Percentiles rank a stretch among this genome's conserved stretches.
Evolutionary conservation across 306 rosid genomes (phyloP).

Genomic region (Hippophae tibetana): DNA sequence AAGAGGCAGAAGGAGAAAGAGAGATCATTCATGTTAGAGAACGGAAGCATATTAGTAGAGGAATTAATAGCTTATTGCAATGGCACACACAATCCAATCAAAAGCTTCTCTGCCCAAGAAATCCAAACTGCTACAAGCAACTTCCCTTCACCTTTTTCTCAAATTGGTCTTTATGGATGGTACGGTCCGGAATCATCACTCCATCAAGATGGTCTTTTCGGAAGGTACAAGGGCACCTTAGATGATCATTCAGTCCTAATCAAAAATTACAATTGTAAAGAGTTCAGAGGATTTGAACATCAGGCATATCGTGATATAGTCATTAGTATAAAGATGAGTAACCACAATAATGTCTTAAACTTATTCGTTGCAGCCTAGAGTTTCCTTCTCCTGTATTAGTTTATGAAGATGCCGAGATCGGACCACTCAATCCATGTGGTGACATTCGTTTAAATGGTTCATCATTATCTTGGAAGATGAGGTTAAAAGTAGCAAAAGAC

Average conservation of each 20-base stretch:
- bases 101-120: too few species aligned
- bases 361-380: neutral
- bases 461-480: slow-evolving; percentile 1
- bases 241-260: neutral
- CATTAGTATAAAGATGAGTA: neutral
- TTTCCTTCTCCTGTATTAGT: neutral
- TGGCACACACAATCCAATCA: too few species aligned
- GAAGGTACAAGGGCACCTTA: neutral
- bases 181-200: too few species aligned
- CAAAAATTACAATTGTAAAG: neutral
- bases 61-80: too few species aligned
- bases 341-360: neutral
- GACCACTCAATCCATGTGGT: neutral
- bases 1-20: too few species aligned
- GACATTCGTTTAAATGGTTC: neutral
- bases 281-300: neutral
- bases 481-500: neutral
- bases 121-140: too few species aligned
- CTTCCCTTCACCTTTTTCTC: too few species aligned
- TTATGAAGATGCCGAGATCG: neutral
- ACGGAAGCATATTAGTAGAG: too few species aligned
- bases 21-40: too few species aligned
- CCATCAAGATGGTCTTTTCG: too few species aligned
- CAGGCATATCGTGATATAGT: neutral
- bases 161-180: too few species aligned